Evolutionary conservation across 225 moss, liverwort and hornwort genomes (phyloP).

Genomic region (Anthoceros angustus): DNA sequence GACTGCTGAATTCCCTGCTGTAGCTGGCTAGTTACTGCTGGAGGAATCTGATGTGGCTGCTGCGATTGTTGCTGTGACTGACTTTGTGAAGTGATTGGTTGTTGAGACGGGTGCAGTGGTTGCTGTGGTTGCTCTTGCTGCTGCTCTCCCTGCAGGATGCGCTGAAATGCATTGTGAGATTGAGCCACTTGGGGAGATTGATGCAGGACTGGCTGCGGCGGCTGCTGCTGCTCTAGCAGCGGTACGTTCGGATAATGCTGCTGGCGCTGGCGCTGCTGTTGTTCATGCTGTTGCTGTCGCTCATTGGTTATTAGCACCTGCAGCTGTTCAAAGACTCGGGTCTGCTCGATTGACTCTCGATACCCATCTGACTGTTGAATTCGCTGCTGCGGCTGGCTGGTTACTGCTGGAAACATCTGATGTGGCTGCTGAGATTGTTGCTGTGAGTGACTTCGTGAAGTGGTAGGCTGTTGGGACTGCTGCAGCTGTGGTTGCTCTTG

Average conservation of each 20-base stretch:
- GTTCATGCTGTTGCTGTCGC: conserved; percentile 19
- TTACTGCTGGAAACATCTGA: conserved; percentile 34
- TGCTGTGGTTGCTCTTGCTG: conserved; percentile 23
- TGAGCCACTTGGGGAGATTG: conserved; percentile 37
- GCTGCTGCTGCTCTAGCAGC: neutral
- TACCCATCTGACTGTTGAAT: conserved; percentile 28
- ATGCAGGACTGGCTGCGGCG: conserved; percentile 34
- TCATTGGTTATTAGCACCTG: too few species aligned
- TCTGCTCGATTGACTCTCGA: conserved; percentile 24
- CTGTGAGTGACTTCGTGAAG: conserved; percentile 43
- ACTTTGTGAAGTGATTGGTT: conserved; percentile 30
- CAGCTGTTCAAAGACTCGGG: neutral
- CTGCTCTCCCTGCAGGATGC: conserved; percentile 32
- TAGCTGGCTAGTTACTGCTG: conserved; percentile 37
- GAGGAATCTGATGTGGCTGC: conserved; percentile 25
- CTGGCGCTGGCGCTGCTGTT: neutral
- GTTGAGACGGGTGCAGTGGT: conserved; percentile 28
- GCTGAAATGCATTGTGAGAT: conserved; percentile 17
- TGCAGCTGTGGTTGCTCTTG: conserved; percentile 14
- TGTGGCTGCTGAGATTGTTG: conserved; percentile 46
- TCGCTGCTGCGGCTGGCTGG: conserved; percentile 34
- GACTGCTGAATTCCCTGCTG: conserved; percentile 32
- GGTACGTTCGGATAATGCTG: neutral
- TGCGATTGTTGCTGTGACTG: conserved; percentile 47
- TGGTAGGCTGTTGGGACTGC: conserved; percentile 26